phyloP scores from a whole-genome alignment of 2,329 filamentous ascomycete species.

The Rhytidhysteron rufulum region DNA sequence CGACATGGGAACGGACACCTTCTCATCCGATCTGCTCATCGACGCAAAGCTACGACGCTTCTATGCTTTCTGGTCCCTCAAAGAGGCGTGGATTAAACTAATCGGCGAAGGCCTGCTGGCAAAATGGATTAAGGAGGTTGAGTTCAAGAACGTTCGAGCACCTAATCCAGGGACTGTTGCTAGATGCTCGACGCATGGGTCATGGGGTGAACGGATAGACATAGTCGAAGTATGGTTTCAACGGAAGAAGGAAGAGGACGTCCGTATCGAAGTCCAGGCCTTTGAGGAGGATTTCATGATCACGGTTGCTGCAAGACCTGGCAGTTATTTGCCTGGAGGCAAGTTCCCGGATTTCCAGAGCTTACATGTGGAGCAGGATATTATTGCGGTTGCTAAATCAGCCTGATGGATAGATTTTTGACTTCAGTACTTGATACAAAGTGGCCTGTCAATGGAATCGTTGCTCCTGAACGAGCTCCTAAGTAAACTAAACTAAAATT shows the following conservation, averaged over 20 bases:
- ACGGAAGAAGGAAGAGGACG: slow-evolving; percentile 46
- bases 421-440: too few species aligned
- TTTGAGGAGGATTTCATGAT: slow-evolving; percentile 59
- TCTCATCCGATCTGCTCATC: slow-evolving; percentile 46
- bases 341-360: slow-evolving; percentile 39
- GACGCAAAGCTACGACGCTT: slow-evolving; percentile 66
- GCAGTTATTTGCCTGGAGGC: slow-evolving; percentile 27
- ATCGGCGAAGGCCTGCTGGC: slow-evolving; percentile 74
- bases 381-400: slow-evolving; percentile 11
- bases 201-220: slow-evolving; percentile 45
- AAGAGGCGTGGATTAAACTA: slow-evolving; percentile 80
- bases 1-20: slow-evolving; percentile 29
- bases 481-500: too few species aligned
- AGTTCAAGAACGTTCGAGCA: slow-evolving; percentile 62
- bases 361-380: slow-evolving; percentile 47
- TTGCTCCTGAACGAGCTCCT: too few species aligned
- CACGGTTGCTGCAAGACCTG: slow-evolving; percentile 47
- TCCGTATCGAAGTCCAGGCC: slow-evolving; percentile 55
- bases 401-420: too few species aligned
- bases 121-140: slow-evolving; percentile 65
- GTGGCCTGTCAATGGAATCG: too few species aligned
- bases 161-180: slow-evolving; percentile 45
- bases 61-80: slow-evolving; percentile 74
- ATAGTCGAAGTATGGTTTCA: slow-evolving; percentile 51
- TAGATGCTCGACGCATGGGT: slow-evolving; percentile 40